Base-by-base conservation (phyloP, 305 asterid genomes). In the Stenogyne calaminthoides region DNA sequence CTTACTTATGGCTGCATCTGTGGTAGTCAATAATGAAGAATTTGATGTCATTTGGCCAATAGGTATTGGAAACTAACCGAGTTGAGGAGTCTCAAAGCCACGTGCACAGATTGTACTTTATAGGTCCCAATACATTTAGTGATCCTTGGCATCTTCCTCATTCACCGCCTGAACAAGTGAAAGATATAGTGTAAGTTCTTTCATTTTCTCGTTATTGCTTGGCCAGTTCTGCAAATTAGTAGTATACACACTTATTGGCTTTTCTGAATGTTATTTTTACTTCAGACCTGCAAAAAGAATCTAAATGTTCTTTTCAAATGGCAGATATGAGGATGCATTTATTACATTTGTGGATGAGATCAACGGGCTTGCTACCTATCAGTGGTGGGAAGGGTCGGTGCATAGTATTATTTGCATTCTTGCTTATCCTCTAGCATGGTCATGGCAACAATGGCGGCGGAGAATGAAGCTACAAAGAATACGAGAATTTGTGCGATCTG, bases 91-190 rank as follows among this genome's bases (percentile, higher is more conserved):
- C 96, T 5, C 95, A 86, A 77, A 86, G 88, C 79, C 97, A 91
- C 57, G 88, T 91, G 76, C 93, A 91, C 67, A 89, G 97, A 81
- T 76, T 91, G 93, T 91, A 88, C 74, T 91, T 91, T 76, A 77
- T 83, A 67, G 95, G 96, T 80, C 85, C 88, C 64, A 91, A 91
- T 80, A 78, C 96, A 51, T 91, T 91, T 81, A 81, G 89, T 64
- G 90, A 89, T 75, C 97, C 97, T 76, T 91, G 97, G 97, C 90
- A 89, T 80, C 92, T 91, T 75, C 89, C 94, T 80, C 97, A 86
- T 80, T 81, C 96, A 44, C 97, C 96, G 16, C 93, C 97, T 29
- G 89, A 88, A 71, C 91, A 91, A 83, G 86, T 91, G 46, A 84
- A 69, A 78, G 95, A 85, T 62, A 86, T 89, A 69, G 96, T 91